Conservation (phyloP, 208 protist species). For the Acanthamoeba comandoni region DNA sequence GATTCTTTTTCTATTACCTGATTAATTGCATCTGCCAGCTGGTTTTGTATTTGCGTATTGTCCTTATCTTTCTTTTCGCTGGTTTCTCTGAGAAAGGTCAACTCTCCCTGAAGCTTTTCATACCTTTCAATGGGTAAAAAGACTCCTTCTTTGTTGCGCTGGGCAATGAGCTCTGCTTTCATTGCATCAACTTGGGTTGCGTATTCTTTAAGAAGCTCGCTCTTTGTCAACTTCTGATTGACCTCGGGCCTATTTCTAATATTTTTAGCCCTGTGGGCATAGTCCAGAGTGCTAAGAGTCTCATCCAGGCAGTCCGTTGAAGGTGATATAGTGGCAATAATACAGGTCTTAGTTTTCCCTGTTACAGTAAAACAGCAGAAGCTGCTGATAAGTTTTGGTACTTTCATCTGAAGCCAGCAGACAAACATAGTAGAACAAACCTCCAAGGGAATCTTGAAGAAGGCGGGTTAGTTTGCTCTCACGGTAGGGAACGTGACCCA, state of each 20-base stretch:
- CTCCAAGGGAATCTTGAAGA: slow-evolving; percentile 85
- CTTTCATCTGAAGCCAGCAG: too few species aligned
- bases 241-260: slow-evolving; percentile 88
- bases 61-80: not conserved
- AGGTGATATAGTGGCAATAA: slow-evolving; percentile 88
- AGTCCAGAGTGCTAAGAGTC: slow-evolving; percentile 85
- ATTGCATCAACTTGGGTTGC: not conserved
- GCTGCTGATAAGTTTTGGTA: too few species aligned
- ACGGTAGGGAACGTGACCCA: slow-evolving; percentile 85
- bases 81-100: not conserved
- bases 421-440: too few species aligned
- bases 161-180: not conserved
- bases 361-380: too few species aligned
- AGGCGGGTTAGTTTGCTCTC: slow-evolving; percentile 89
- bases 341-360: slow-evolving; percentile 85
- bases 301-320: not conserved
- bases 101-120: not conserved
- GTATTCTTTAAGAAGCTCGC: slow-evolving; percentile 34
- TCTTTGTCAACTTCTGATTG: slow-evolving; percentile 82
- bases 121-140: not conserved
- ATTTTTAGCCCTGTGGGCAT: slow-evolving; percentile 88
- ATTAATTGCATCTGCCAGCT: not conserved
- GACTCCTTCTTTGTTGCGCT: slow-evolving; percentile 1
- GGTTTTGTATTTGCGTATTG: not conserved
- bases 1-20: not conserved